Evolutionary conservation across 2,329 filamentous ascomycete species (phyloP).

Genomic region (Purpureocillium takamizusanense): DNA sequence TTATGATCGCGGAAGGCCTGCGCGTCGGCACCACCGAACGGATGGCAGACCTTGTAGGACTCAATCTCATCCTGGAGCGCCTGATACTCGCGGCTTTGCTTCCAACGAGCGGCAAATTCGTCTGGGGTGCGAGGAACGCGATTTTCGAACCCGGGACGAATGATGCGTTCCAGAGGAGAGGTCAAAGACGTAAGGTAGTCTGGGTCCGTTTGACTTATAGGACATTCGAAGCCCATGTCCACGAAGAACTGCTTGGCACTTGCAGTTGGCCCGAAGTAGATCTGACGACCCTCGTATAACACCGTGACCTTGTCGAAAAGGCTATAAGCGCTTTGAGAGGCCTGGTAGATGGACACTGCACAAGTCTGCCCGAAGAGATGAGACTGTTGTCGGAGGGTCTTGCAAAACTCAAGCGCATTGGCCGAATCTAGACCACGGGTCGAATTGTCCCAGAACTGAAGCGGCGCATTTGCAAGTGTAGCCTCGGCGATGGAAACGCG

Average conservation of each 20-base stretch:
- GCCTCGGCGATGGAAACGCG: constrained; percentile 70
- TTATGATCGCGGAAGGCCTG: constrained; percentile 5
- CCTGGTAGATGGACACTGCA: too few relatives aligned
- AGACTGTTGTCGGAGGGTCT: constrained; percentile 10
- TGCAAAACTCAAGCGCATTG: constrained; percentile 19
- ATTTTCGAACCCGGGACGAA: constrained; percentile 22
- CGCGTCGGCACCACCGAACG: too few relatives aligned
- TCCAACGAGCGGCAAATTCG: constrained; percentile 28
- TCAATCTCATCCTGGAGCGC: constrained; percentile 13
- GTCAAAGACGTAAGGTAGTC: constrained; percentile 53
- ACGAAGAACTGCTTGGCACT: constrained; percentile 54
- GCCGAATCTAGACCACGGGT: constrained; percentile 14
- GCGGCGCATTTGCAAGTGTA: background rate
- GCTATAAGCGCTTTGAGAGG: constrained; percentile 15
- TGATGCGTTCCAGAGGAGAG: constrained; percentile 19
- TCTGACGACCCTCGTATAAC: constrained; percentile 57
- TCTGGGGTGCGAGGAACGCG: constrained; percentile 24
- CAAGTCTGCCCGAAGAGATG: too few relatives aligned
- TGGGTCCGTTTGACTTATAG: constrained; percentile 48
- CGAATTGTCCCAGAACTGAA: constrained; percentile 16
- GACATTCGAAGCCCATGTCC: constrained; percentile 43
- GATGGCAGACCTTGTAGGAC: constrained; percentile 19
- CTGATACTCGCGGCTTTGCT: constrained; percentile 13
- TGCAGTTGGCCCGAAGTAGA: constrained; percentile 53
- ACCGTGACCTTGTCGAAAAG: constrained; percentile 56